Evolutionary conservation across 1,284 basidiomycete species (phyloP), one percentile per base, ranked within the genome.

Genomic region (Earliella scabrosa): DNA sequence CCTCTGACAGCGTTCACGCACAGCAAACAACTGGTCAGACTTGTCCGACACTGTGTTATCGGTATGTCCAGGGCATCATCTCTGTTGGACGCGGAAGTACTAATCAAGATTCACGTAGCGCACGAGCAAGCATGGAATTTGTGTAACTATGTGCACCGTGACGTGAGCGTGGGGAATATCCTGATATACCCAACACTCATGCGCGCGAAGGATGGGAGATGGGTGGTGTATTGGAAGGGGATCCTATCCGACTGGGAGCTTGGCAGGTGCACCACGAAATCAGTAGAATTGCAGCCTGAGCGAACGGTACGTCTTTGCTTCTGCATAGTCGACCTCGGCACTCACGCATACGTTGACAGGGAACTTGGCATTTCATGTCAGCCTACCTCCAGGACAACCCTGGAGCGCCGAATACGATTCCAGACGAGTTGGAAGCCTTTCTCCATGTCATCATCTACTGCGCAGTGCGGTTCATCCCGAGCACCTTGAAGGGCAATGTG

Each of bases 301-400:
- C 40, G 50, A 10, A 52, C 46, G 41, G 57, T 59, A 13, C 0
- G 52, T 1, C 4, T 24, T 11, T 36, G 21, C 16, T 3, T 5
- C 10, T n/a, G n/a, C n/a, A n/a, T 29, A 11, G 11, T n/a, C 10
- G n/a, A 5, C 3, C 18, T 34, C 35, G n/a, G n/a, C n/a, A n/a
- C n/a, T n/a, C n/a, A n/a, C n/a, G 24, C 39, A 3, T n/a, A 1
- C 0, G 18, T 11, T 3, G 26, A 14, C 39, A 59, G 58, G 58
- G 53, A n/a, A 59, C 58, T 4, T 59, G 50, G 43, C 58, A 56
- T 23, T 59, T 53, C 29, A 56, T 53, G 54, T 59, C 58, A 0
- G 48, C 46, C 4, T 38, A 27, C 2, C 13, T 38, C 10, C 44
- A 47, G 32, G 13, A 14, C 8, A 11, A 53, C 7, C 11, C 34